A percentile compares a stretch with the other conserved stretches of the same genome.
phyloP scores from a whole-genome alignment of 2,329 filamentous ascomycete species.

The Microdochium trichocladiopsis region DNA sequence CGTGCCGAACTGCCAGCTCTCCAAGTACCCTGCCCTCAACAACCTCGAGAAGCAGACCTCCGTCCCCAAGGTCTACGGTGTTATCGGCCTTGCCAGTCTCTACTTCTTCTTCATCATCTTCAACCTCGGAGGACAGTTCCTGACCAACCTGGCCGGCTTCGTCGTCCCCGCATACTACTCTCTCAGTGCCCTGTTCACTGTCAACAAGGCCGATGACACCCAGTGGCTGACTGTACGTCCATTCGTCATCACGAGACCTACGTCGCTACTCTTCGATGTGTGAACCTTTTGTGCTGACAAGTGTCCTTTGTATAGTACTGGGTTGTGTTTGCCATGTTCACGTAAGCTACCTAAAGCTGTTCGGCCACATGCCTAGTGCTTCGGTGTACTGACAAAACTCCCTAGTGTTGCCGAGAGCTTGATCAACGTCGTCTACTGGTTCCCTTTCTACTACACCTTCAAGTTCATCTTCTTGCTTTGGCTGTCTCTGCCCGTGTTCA shows the following conservation, averaged over 20 bases:
- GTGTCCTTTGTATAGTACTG: conserved; percentile 60
- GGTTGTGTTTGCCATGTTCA: conserved; percentile 80
- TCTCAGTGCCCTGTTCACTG: conserved; percentile 66
- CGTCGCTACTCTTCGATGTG: conserved; percentile 23
- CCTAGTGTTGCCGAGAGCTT: conserved; percentile 69
- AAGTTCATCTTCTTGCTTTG: conserved; percentile 97
- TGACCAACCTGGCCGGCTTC: conserved; percentile 83
- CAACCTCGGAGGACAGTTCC: conserved; percentile 82
- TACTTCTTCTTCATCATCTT: conserved; percentile 92
- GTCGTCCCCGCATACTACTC: conserved; percentile 81
- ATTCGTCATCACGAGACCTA: conserved; percentile 1
- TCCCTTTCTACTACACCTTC: conserved; percentile 99
- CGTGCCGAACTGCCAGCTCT: conserved; percentile 49
- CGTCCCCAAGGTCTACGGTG: conserved; percentile 78
- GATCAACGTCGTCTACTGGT: conserved; percentile 84
- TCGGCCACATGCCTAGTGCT: conserved; percentile 1
- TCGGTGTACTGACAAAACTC: conserved; percentile 5
- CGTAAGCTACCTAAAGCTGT: conserved; percentile 32
- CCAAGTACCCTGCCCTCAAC: conserved; percentile 76
- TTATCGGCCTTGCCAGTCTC: conserved; percentile 67
- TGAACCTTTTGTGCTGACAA: too few species aligned
- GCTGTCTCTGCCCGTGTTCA: conserved; percentile 92
- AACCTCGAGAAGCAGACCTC: conserved; percentile 81
- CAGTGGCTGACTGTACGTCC: conserved; percentile 67
- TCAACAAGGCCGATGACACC: conserved; percentile 68